phyloP scores from a whole-genome alignment of 2,329 filamentous ascomycete species.

The Arthroderma sp. region DNA sequence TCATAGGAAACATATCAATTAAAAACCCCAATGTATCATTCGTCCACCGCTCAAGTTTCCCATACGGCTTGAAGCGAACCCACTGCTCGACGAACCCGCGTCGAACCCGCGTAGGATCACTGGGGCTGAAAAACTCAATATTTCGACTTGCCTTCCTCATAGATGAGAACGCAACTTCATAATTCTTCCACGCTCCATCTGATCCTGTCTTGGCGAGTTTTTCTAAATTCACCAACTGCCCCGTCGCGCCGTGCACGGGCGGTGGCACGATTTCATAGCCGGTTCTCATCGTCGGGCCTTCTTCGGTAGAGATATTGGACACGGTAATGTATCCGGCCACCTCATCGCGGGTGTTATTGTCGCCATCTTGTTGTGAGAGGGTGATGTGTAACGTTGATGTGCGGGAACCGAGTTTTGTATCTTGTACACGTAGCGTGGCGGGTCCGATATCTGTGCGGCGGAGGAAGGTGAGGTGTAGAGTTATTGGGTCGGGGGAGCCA shows the following conservation, averaged over 20 bases:
- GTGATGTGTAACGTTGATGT: conserved; percentile 51
- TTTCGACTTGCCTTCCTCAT: conserved; percentile 38
- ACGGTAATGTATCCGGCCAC: conserved; percentile 54
- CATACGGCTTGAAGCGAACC: conserved; percentile 44
- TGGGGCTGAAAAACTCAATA: conserved; percentile 40
- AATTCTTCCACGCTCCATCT: conserved; percentile 34
- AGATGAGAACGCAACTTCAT: conserved; percentile 17
- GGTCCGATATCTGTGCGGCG: conserved; percentile 48
- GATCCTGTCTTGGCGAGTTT: conserved; percentile 29
- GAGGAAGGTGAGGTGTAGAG: conserved; percentile 52
- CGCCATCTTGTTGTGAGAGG: conserved; percentile 31
- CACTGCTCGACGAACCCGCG: conserved; percentile 46
- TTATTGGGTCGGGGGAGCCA: conserved; percentile 44
- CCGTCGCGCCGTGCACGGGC: conserved; percentile 23
- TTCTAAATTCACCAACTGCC: conserved; percentile 15
- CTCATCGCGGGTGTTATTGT: conserved; percentile 37
- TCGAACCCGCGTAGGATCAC: conserved; percentile 16
- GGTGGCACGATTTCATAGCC: conserved; percentile 39
- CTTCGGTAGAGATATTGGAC: conserved; percentile 46
- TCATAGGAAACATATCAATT: conserved; percentile 54
- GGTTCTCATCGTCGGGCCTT: conserved; percentile 44
- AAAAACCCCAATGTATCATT: conserved; percentile 52
- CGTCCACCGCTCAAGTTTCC: conserved; percentile 41
- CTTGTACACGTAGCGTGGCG: conserved; percentile 44
- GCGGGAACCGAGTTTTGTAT: conserved; percentile 52